Base-by-base conservation (phyloP, 192 early-diverging fungal species). In the Backusella morwellensis region DNA sequence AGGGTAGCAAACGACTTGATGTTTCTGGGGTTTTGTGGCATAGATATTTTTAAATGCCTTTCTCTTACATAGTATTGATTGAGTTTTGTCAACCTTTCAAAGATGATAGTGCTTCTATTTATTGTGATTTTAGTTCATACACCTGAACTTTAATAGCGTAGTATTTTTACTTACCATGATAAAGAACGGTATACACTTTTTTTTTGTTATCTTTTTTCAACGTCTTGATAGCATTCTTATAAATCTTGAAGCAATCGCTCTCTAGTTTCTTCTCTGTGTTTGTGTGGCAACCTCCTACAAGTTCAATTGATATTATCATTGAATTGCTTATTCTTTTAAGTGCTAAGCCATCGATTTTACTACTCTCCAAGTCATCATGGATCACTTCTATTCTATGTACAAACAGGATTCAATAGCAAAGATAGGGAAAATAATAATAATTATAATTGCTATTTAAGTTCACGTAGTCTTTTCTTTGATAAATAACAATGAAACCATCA, bases 41-140 rank as follows among this genome's bases (percentile, higher is more conserved):
- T 12, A n/a, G 68, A 3, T 70, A 42, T 23, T 40, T 70, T 19
- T 40, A 70, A 40, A 70, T 70, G 35, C 23, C 38, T 70, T 70
- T 70, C 35, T 12, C 68, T 70, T 41, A 70, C 38, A 70, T 70
- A 70, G 7, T 9, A 40, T 42, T 70, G 68, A n/a, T 70, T 42
- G 68, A 41, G 21, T 6, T 19, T 40, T n/a, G 68, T 40, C 38
- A 70, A 70, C 38, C 68, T 70, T 70, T 42, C 68, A 42, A 70
- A 70, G n/a, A 70, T 14, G 19, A 70, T 7, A 23, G 1, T 44
- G 15, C 3, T 11, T 41, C 7, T 70, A 6, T 42, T 40, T 23
- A 40, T 38, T 40, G 35, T 40, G 23, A 4, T 9, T 11, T 19
- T 66, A 12, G 8, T 26, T 26, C 29, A 14, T 32, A 66, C 29